phyloP scores from a whole-genome alignment of 495 filamentous ascomycete genomes.

The Choiromyces venosus region DNA sequence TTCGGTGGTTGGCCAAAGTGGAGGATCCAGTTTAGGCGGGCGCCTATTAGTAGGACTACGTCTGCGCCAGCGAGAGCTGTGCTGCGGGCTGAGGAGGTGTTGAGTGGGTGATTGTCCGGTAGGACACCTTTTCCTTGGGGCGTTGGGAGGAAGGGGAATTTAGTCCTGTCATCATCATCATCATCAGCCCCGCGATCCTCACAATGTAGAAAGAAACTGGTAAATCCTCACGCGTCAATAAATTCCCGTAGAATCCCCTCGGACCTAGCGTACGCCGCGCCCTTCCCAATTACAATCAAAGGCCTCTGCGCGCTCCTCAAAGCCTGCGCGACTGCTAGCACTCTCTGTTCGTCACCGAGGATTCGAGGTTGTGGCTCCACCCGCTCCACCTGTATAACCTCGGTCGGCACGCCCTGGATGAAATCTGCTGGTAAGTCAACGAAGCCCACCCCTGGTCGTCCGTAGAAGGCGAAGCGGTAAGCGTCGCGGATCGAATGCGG shows the following conservation, averaged over 20 bases:
- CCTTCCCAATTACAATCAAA: slow-evolving; percentile 58
- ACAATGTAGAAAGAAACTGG: not conserved
- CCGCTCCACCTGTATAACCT: slow-evolving; percentile 20
- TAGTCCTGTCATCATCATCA: slow-evolving; percentile 40
- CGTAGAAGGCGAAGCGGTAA: slow-evolving; percentile 55
- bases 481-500: slow-evolving; percentile 52
- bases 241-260: slow-evolving; percentile 49
- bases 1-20: slow-evolving; percentile 59
- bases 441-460: slow-evolving; percentile 55
- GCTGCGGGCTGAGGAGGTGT: slow-evolving; percentile 55
- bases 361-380: slow-evolving; percentile 47
- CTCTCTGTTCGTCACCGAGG: slow-evolving; percentile 46
- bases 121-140: slow-evolving; percentile 63
- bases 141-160: slow-evolving; percentile 58
- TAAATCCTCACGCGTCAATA: slow-evolving; percentile 43
- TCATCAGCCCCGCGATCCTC: not conserved
- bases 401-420: slow-evolving; percentile 43
- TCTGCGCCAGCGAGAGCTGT: slow-evolving; percentile 55
- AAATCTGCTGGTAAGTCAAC: slow-evolving; percentile 60
- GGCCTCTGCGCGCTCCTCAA: slow-evolving; percentile 52
- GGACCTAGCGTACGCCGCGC: slow-evolving; percentile 56
- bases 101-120: slow-evolving; percentile 54
- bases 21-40: slow-evolving; percentile 61
- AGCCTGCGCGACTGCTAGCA: slow-evolving; percentile 49
- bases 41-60: slow-evolving; percentile 57